Evolutionary conservation across 805 yeast genomes (phyloP).

Genomic region (Ogataea nitratoaversa): DNA sequence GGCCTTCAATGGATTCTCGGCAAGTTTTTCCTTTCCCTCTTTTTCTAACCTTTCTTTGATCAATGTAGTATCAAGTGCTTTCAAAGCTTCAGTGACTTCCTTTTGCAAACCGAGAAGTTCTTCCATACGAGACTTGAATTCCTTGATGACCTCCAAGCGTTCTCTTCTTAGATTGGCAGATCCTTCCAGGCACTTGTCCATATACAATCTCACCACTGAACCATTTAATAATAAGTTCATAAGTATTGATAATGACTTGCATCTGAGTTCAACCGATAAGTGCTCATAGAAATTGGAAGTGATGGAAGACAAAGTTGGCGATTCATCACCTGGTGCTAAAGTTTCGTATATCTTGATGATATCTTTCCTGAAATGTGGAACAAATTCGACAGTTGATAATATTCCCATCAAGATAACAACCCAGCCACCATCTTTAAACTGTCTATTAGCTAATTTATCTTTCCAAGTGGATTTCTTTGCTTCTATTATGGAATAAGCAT

Average conservation of each 20-base stretch:
- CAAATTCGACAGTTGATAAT: constrained; percentile 53
- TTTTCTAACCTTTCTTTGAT: constrained; percentile 19
- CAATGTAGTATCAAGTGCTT: constrained; percentile 21
- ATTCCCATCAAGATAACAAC: constrained; percentile 72
- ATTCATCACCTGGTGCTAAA: constrained; percentile 53
- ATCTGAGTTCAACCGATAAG: constrained; percentile 49
- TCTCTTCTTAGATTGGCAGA: constrained; percentile 59
- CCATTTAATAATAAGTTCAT: constrained; percentile 61
- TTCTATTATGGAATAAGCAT: constrained; percentile 47
- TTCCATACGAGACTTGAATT: constrained; percentile 51
- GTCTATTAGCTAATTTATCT: constrained; percentile 67
- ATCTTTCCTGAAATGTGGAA: constrained; percentile 47
- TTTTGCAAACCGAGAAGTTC: constrained; percentile 43
- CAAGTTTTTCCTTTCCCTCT: constrained; percentile 19
- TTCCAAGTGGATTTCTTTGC: constrained; percentile 69
- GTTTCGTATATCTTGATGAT: constrained; percentile 47
- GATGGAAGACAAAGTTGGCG: constrained; percentile 47
- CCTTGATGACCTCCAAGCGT: constrained; percentile 61
- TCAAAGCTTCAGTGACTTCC: constrained; percentile 32
- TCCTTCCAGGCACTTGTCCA: constrained; percentile 67
- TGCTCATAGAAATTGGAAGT: constrained; percentile 50
- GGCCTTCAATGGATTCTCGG: constrained; percentile 16
- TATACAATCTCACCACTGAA: constrained; percentile 51
- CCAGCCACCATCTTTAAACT: constrained; percentile 85
- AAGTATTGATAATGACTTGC: constrained; percentile 56